phyloP scores from a whole-genome alignment of 352 stramenopile species.

The Phytophthora tentaculata region DNA sequence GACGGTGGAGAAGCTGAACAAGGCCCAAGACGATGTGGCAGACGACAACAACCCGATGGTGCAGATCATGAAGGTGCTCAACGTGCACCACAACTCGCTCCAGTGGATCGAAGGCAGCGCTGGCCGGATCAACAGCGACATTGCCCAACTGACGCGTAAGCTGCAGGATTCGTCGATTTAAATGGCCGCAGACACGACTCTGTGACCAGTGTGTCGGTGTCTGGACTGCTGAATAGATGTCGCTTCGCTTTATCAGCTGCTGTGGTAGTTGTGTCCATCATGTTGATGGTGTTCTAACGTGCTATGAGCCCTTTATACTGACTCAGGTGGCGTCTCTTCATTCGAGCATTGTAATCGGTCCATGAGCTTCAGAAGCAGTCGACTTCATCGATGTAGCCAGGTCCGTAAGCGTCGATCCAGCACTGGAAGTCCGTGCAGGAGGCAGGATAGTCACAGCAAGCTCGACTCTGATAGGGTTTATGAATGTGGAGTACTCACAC shows the following conservation, averaged over 20 bases:
- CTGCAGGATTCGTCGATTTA: constrained; percentile 74
- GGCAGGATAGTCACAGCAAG: constrained; percentile 48
- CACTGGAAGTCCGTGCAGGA: constrained; percentile 20
- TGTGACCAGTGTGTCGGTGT: constrained; percentile 4
- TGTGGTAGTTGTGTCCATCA: constrained; percentile 7
- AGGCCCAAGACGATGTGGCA: constrained; percentile 70
- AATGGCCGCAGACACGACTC: constrained; percentile 20
- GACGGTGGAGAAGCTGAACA: constrained; percentile 88
- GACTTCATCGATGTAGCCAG: constrained; percentile 32
- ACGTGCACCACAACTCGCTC: constrained; percentile 90
- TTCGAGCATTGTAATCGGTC: constrained; percentile 28
- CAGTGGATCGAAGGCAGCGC: constrained; percentile 87
- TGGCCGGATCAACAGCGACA: constrained; percentile 67
- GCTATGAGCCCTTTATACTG: constrained; percentile 26
- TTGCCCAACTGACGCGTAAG: constrained; percentile 69
- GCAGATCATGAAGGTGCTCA: constrained; percentile 91
- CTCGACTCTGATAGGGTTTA: constrained; percentile 36
- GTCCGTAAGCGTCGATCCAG: constrained; percentile 30
- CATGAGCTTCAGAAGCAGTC: constrained; percentile 16
- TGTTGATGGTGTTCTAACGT: constrained; percentile 24
- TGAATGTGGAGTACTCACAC: constrained; percentile 55
- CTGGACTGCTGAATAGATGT: constrained; percentile 41
- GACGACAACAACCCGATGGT: constrained; percentile 83
- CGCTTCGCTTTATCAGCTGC: constrained; percentile 26
- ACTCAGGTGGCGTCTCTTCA: constrained; percentile 11